A percentile compares a stretch with the other conserved stretches of the same genome.
These are phyloP conservation scores for Ascochyta koolunga DNA, from an alignment of 2,329 filamentous ascomycete genomes.

Conservation along the genomic window DNA sequence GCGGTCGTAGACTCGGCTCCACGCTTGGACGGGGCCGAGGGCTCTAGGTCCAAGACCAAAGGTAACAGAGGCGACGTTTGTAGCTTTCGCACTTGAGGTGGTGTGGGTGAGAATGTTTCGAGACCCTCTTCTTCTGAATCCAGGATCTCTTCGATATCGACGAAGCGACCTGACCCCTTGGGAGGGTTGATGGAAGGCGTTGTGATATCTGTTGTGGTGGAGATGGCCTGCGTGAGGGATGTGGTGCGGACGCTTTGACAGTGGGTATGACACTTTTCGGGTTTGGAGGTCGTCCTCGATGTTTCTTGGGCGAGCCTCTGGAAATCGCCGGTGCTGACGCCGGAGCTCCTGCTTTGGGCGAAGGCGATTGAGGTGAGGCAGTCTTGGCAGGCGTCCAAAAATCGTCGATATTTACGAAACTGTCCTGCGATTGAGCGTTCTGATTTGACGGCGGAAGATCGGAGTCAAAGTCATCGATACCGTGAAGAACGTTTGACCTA, in stretches of 20 bases:
- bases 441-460: constrained; percentile 38
- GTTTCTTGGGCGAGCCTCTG: constrained; percentile 25
- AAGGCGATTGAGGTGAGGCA: constrained; percentile 5
- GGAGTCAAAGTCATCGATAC: constrained; percentile 34
- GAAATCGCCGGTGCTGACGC: not conserved
- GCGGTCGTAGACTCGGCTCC: not conserved
- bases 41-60: constrained; percentile 9
- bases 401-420: constrained; percentile 37
- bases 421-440: constrained; percentile 24
- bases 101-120: constrained; percentile 40
- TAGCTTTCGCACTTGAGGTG: constrained; percentile 35
- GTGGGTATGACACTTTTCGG: constrained; percentile 13
- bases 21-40: not conserved
- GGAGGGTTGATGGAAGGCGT: constrained; percentile 17
- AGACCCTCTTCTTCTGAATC: constrained; percentile 47
- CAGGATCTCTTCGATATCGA: constrained; percentile 47
- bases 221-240: constrained; percentile 1
- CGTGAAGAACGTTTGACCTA: constrained; percentile 21
- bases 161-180: constrained; percentile 32
- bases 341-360: constrained; percentile 2
- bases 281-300: constrained; percentile 30
- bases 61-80: constrained; percentile 25
- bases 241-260: constrained; percentile 6
- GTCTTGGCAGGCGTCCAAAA: constrained; percentile 26
- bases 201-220: not conserved